A percentile compares a stretch with the other conserved stretches of the same genome.
Conservation (phyloP, 495 filamentous ascomycete species). For the Hypoxylon trugodes region DNA sequence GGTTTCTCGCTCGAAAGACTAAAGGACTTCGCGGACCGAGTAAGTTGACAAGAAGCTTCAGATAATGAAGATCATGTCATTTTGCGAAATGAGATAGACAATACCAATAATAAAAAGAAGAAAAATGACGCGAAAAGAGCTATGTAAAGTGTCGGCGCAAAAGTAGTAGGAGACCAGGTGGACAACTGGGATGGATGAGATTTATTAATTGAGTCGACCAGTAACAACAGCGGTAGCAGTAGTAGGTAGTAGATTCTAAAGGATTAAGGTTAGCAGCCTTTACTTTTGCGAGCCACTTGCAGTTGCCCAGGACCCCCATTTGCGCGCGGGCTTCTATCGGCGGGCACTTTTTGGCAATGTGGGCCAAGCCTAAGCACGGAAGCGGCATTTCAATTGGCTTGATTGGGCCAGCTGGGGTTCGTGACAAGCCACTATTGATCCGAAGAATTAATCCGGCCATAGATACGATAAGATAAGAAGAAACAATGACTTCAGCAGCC, state of each 20-base stretch:
- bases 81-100: slow-evolving; percentile 33
- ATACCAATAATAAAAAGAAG: no score
- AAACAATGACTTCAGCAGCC: slow-evolving; percentile 33
- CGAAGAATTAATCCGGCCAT: slow-evolving; percentile 38
- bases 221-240: not conserved
- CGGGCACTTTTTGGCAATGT: slow-evolving; percentile 30
- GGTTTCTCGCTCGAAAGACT: slow-evolving; percentile 20
- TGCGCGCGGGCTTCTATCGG: slow-evolving; percentile 40
- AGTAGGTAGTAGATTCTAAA: slow-evolving; percentile 7
- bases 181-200: slow-evolving; percentile 31
- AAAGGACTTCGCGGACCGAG: slow-evolving; percentile 21
- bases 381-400: slow-evolving; percentile 19
- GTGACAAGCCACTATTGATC: slow-evolving; percentile 23
- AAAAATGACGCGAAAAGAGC: no score
- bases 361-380: slow-evolving; percentile 18
- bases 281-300: not conserved
- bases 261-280: slow-evolving; percentile 4
- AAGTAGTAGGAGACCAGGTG: slow-evolving; percentile 11
- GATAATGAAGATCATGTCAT: slow-evolving; percentile 44
- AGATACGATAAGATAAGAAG: slow-evolving; percentile 39
- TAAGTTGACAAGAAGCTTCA: slow-evolving; percentile 40
- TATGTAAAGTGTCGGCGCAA: slow-evolving; percentile 39
- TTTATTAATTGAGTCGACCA: slow-evolving; percentile 28
- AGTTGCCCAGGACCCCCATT: slow-evolving; percentile 26
- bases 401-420: slow-evolving; percentile 11